Evolutionary conservation across 116 monocot species (phyloP), one percentile per base, ranked within the genome.

Genomic region (Dioscorea cayenensis): DNA sequence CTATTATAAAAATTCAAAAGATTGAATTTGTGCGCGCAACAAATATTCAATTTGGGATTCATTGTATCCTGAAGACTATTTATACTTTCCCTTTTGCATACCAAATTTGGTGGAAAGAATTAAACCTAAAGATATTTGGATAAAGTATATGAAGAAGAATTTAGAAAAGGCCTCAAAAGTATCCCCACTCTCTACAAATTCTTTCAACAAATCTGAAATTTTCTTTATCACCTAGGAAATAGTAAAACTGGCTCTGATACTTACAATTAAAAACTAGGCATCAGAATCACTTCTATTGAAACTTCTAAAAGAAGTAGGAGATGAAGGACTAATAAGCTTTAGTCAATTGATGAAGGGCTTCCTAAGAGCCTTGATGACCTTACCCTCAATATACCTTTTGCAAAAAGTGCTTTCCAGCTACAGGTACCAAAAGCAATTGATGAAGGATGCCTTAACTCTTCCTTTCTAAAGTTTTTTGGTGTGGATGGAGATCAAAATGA

Each of bases 161-260:
- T 25, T 25, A 0, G 25, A 0, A 25, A 25, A 25, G 18, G 90
- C 96, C 75, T 96, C 96, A 29, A 68, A 66, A 28, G 90, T 88
- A 49, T 96, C 96, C 27, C 96, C 90, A 72, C 77, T 90, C 66
- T 86, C 77, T 36, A 82, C 72, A 60, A 88, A 96, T 67, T 96
- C 96, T 36, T 67, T 90, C 35, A 96, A 74, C 20, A 96, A 71
- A 74, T 82, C 81, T 21, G 77, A 60, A 62, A 96, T 90, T 77
- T 90, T 96, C 73, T 81, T 92, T 74, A 92, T 96, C 13, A 76
- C 88, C 77, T 92, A 96, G 64, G 96, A 96, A 79, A 90, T 96
- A 48, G 96, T 96, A 25, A 96, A 96, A 64, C 87, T 84, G 29
- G 87, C 88, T 52, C 74, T 96, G 12, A 74, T 79, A 27, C 75